Conservation (phyloP, 73 alveolate genomes). For the Paramecium tetraurelia region DNA sequence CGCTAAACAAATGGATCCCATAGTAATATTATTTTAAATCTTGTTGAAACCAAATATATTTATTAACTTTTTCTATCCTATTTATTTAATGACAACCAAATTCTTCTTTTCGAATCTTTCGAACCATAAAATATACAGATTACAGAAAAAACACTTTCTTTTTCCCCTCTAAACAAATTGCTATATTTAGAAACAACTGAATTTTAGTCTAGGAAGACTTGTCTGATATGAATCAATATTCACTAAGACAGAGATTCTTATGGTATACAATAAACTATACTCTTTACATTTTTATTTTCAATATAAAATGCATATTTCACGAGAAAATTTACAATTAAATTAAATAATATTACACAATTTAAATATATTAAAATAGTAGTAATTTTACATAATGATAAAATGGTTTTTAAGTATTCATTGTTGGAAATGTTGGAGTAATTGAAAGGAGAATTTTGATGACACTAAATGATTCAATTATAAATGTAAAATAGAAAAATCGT, state of each 20-base stretch:
- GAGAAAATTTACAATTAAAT: not conserved
- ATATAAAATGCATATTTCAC: not conserved
- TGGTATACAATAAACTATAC: not conserved
- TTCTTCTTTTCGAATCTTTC: not conserved
- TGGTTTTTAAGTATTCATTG: not conserved
- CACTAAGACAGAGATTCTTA: not conserved
- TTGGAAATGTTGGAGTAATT: not conserved
- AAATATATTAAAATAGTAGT: not conserved
- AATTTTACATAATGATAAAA: not conserved
- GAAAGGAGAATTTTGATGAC: not conserved
- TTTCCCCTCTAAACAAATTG: not conserved
- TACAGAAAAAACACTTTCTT: not conserved
- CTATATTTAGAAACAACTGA: not conserved
- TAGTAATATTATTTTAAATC: not conserved
- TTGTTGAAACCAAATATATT: not conserved
- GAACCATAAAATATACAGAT: not conserved
- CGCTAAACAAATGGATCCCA: not conserved
- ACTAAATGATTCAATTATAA: not conserved
- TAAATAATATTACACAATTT: not conserved
- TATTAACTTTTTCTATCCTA: not conserved
- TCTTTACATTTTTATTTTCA: not conserved
- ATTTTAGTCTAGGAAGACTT: not conserved
- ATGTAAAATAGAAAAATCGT: not conserved
- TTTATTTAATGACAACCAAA: not conserved
- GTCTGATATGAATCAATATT: not conserved